Base-by-base conservation (phyloP, 306 rosid species). In the Acacia melanoxylon region DNA sequence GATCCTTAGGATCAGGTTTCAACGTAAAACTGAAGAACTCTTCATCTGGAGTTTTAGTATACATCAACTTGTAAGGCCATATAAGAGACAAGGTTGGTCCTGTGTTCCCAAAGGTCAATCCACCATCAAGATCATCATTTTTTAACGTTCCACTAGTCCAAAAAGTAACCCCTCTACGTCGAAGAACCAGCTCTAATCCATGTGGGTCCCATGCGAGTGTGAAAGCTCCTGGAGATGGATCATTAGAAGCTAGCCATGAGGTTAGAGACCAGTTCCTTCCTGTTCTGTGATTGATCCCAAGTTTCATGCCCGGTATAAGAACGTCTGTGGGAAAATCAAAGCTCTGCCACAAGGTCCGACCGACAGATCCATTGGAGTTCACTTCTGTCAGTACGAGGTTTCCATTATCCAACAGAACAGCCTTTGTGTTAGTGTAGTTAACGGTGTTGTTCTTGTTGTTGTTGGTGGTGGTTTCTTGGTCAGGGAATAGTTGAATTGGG, bases 201-300 rank as follows among this genome's bases (percentile, higher is more conserved):
- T 4, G 46, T 2, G 74, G 74, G 35, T 69, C 54, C 31, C 31
- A 29, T 40, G 22, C 35, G 7, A 69, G 74, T 4, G 74, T 69
- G 6, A 40, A 69, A n/a, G 54, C 52, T 22, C 74, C 74, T 8
- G 74, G 20, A 42, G 74, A 69, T 40, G 74, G 74, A 25, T 69
- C 74, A n/a, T 41, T 4, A 4, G 8, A 6, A 1, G 74, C 16
- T 10, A 69, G 19, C 74, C 74, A 69, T 12, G 74, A 42, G 0
- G 54, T 69, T 15, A 69, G 74, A 41, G 74, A 1, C 74, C 74
- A 69, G 10, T 69, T 69, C 54, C 29, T 69, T 24, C 52, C 33
- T n/a, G 52, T 69, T 69, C 51, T 69, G 4, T 69, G 52, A 22
- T 41, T 42, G 20, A 42, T 16, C 4, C 74, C 74, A 3, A 69